These are phyloP conservation scores for Dioscorea alata DNA, from an alignment of 106 monocot genomes.

Conservation along the genomic window DNA sequence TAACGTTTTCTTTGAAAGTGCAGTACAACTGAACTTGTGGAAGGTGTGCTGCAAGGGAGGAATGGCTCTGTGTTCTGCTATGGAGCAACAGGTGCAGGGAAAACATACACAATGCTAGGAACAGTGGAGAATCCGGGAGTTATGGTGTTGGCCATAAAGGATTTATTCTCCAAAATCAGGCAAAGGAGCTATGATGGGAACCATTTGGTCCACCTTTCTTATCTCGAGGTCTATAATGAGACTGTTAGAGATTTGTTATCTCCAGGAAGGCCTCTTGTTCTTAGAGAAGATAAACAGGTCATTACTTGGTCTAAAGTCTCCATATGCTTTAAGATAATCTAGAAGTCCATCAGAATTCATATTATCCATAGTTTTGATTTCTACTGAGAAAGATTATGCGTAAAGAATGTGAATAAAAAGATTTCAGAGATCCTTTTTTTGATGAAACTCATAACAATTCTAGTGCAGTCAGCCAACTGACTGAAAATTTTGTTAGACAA, in stretches of 20 bases:
- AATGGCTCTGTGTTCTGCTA: slow-evolving; percentile 98
- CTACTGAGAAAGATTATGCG: too few relatives aligned
- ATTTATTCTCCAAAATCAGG: slow-evolving; percentile 80
- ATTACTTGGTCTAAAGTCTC: neutral
- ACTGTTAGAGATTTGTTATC: slow-evolving; percentile 85
- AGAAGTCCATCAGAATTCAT: too few relatives aligned
- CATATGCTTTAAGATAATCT: too few relatives aligned
- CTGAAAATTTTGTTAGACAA: too few relatives aligned
- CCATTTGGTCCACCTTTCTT: slow-evolving; percentile 77
- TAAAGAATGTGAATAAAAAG: too few relatives aligned
- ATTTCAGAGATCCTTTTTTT: too few relatives aligned
- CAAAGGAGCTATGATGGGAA: slow-evolving; percentile 76
- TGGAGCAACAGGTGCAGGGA: slow-evolving; percentile 93
- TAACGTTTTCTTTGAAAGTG: slow-evolving; percentile 1
- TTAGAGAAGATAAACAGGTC: slow-evolving; percentile 97
- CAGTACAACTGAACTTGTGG: slow-evolving; percentile 79
- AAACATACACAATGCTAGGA: slow-evolving; percentile 96
- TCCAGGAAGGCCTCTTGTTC: slow-evolving; percentile 79
- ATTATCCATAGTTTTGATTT: too few relatives aligned
- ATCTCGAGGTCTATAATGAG: slow-evolving; percentile 96
- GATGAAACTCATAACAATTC: too few relatives aligned
- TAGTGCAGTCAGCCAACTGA: too few relatives aligned
- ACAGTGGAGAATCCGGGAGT: slow-evolving; percentile 87
- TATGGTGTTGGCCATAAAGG: slow-evolving; percentile 95
- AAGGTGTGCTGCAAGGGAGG: slow-evolving; percentile 79